Conservation (phyloP, 176 grass and related monocot species). For the Ensete ventricosum region DNA sequence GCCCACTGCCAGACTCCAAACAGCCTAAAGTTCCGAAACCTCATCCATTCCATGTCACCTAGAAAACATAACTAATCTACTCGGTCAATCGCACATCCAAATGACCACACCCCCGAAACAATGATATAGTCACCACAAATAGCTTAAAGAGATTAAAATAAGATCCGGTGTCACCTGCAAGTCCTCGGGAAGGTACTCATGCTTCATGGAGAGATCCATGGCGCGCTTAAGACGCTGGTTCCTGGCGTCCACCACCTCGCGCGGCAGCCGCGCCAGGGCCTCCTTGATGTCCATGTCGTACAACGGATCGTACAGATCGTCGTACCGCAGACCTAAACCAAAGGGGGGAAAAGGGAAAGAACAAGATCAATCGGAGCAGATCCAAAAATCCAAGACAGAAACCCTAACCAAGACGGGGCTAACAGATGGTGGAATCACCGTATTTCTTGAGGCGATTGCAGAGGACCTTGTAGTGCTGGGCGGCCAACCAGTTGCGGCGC, state of each 20-base stretch:
- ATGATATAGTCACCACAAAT: too few relatives aligned
- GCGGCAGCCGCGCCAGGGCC: conserved; percentile 65
- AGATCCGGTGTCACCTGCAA: conserved; percentile 35
- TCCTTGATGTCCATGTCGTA: conserved; percentile 90
- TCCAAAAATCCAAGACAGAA: neutral
- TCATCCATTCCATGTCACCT: too few relatives aligned
- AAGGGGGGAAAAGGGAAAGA: neutral
- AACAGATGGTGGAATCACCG: conserved; percentile 27
- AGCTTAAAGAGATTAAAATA: too few relatives aligned
- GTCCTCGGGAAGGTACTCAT: conserved; percentile 78
- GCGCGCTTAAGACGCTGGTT: conserved; percentile 88
- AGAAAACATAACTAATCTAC: too few relatives aligned
- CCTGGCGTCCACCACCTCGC: conserved; percentile 83
- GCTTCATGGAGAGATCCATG: conserved; percentile 97
- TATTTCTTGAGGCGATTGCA: conserved; percentile 71
- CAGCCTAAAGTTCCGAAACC: too few relatives aligned
- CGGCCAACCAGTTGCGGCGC: conserved; percentile 66
- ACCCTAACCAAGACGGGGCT: neutral
- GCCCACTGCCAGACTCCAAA: too few relatives aligned
- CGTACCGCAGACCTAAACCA: conserved; percentile 66
- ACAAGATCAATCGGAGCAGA: neutral
- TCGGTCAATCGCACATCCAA: too few relatives aligned
- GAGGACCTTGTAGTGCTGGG: conserved; percentile 58
- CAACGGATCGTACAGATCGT: conserved; percentile 81
- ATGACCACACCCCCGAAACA: too few relatives aligned